A percentile compares a stretch with the other conserved stretches of the same genome.
Conservation (phyloP, 169 alveolate species). For the Plasmodium malariae region DNA sequence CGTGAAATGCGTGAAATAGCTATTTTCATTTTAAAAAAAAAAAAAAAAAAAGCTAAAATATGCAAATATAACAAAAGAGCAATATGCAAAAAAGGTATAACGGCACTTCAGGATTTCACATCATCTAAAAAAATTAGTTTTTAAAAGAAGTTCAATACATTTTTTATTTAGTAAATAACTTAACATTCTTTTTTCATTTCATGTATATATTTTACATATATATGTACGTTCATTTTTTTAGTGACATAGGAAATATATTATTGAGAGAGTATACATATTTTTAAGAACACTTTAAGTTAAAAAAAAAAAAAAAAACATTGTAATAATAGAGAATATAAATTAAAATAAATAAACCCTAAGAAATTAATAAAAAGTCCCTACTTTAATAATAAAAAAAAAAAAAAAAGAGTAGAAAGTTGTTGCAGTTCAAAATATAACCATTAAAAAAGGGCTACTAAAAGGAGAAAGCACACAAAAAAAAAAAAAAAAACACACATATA, state of each 20-base stretch:
- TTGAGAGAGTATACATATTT: background rate
- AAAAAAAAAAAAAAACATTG: background rate
- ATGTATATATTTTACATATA: background rate
- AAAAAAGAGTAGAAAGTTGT: background rate
- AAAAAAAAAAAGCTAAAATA: too few relatives aligned
- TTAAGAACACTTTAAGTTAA: background rate
- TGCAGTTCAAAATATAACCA: background rate
- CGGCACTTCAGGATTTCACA: too few relatives aligned
- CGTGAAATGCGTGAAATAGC: too few relatives aligned
- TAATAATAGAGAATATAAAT: background rate
- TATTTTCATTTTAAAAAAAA: too few relatives aligned
- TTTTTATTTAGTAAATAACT: too few relatives aligned
- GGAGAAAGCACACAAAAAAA: background rate
- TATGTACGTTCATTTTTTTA: too few relatives aligned
- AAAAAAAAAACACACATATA: background rate
- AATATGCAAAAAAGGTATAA: too few relatives aligned
- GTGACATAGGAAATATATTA: background rate
- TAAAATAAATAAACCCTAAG: background rate
- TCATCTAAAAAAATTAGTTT: too few relatives aligned
- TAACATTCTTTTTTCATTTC: background rate
- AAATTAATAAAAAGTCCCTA: background rate
- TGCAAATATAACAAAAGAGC: too few relatives aligned
- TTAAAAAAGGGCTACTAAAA: constrained; percentile 2
- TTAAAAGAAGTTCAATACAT: background rate
- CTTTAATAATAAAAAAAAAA: constrained; percentile 3